Evolutionary conservation across 371 early-diverging fungal genomes (phyloP), one percentile per base, ranked within the genome.

Genomic region (Mycotypha africana): DNA sequence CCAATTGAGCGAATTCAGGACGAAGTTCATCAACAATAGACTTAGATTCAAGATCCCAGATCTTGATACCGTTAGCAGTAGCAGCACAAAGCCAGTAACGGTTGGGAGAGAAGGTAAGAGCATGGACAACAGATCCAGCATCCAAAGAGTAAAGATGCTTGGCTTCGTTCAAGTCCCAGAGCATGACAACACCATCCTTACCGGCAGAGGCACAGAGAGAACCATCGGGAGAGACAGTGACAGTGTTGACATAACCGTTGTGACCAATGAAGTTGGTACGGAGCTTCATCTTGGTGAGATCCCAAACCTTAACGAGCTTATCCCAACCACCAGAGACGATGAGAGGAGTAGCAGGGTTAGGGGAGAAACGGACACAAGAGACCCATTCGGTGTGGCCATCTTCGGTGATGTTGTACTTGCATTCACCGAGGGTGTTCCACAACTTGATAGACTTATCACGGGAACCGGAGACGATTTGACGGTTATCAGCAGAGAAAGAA

Each of bases 11-110:
- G 73, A 91, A 89, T 64, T 94, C 94, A 61, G 95, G 89, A 65
- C 84, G 82, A 61, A 97, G 88, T 76, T 97, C 96, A 80, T 89
- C 91, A 51, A 97, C 95, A 60, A 95, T 74, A 34, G 86, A 81
- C 91, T 98, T 97, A 83, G 85, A 87, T 79, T 97, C 95, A 60
- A 99, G 81, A 74, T 99, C 99, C 97, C 97, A 97, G 83, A 99
- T 92, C 90, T 92, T 94, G 87, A 99, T 96, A 76, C 90, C 84
- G 55, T 83, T 79, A 53, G 84, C 79, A 64, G 97, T 97, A 74
- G 98, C 99, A 66, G 97, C 98, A 82, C 94, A 93, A 65, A 99
- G 85, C 99, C 99, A 99, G 97, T 97, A 98, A 57, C 98, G 89
- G 93, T 97, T 97, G 70, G 97, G 96, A 51, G 95, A 93, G 92